These are phyloP conservation scores for Leccinum subtestaceum DNA, from an alignment of 768 basidiomycete genomes.

Conservation along the genomic window DNA sequence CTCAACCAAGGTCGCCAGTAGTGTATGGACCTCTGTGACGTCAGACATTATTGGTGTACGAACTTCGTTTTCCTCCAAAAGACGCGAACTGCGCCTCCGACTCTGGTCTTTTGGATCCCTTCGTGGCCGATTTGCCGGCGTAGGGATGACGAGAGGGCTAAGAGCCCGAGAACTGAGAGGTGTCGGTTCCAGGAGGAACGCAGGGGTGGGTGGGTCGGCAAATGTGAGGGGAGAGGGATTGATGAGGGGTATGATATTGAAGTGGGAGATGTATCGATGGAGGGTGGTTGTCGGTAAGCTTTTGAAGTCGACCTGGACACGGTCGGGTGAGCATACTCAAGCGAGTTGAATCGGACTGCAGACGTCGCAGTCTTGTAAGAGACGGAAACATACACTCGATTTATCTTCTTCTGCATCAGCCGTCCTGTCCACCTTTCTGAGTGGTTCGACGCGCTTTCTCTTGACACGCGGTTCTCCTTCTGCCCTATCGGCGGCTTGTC, in stretches of 20 bases:
- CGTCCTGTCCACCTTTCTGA: conserved; percentile 37
- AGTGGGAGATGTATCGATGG: conserved; percentile 70
- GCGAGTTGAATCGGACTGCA: neutral
- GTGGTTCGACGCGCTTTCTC: conserved; percentile 62
- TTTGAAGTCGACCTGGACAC: conserved; percentile 67
- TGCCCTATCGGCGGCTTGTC: conserved; percentile 62
- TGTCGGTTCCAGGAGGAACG: conserved; percentile 50
- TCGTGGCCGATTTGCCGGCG: conserved; percentile 70
- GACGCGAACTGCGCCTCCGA: conserved; percentile 67
- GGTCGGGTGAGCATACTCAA: conserved; percentile 11
- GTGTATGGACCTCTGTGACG: conserved; percentile 59
- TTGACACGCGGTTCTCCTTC: conserved; percentile 77
- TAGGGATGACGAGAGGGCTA: conserved; percentile 44
- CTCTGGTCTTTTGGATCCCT: conserved; percentile 60
- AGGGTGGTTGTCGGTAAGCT: conserved; percentile 63
- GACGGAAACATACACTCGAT: conserved; percentile 28
- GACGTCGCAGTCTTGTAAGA: neutral
- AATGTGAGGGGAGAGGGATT: conserved; percentile 66
- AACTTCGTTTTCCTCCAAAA: conserved; percentile 59
- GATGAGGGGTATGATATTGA: conserved; percentile 67
- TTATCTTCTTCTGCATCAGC: conserved; percentile 31
- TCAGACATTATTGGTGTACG: conserved; percentile 71
- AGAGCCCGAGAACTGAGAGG: conserved; percentile 47
- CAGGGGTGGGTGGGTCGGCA: conserved; percentile 70
- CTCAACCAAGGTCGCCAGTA: conserved; percentile 69